A percentile compares a stretch with the other conserved stretches of the same genome.
Conservation (phyloP, 2,329 filamentous ascomycete species). For the Cordyceps farinosa region DNA sequence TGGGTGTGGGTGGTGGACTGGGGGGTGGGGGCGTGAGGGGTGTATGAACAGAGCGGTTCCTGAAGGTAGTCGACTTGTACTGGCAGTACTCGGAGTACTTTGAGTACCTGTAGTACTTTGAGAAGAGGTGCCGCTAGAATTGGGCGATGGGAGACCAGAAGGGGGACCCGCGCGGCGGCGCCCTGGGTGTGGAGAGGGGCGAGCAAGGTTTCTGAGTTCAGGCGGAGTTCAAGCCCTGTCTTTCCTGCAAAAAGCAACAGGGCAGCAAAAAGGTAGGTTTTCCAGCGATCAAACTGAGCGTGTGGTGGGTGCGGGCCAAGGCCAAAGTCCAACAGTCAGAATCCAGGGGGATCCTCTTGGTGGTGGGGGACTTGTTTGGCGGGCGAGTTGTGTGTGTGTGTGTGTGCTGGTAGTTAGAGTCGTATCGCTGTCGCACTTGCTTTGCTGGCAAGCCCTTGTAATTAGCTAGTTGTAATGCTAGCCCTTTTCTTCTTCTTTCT, state of each 20-base stretch:
- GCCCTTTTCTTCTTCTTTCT: not conserved
- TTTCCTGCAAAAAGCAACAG: not conserved
- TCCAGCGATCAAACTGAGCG: slow-evolving; percentile 11
- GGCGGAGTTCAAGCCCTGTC: not conserved
- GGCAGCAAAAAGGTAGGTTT: not conserved
- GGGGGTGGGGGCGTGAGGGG: not conserved
- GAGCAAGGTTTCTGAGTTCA: not conserved
- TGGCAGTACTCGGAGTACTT: not conserved
- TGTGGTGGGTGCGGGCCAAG: slow-evolving; percentile 9
- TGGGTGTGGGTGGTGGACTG: not conserved
- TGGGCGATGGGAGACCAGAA: not conserved
- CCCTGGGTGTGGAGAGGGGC: not conserved
- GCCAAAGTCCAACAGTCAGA: not conserved
- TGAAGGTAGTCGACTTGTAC: slow-evolving; percentile 11
- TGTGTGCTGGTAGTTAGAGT: slow-evolving; percentile 1
- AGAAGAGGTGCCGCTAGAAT: not conserved
- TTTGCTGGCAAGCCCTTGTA: not conserved
- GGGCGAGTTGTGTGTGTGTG: too few species aligned
- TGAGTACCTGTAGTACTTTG: not conserved
- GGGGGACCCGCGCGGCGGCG: slow-evolving; percentile 3
- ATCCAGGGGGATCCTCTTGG: slow-evolving; percentile 3
- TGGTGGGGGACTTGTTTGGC: not conserved
- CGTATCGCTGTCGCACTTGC: slow-evolving; percentile 1
- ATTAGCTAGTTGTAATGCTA: not conserved
- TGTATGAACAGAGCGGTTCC: slow-evolving; percentile 4